Base-by-base conservation (phyloP, 108 stramenopile genomes). In the Discostella stelligeroides region DNA sequence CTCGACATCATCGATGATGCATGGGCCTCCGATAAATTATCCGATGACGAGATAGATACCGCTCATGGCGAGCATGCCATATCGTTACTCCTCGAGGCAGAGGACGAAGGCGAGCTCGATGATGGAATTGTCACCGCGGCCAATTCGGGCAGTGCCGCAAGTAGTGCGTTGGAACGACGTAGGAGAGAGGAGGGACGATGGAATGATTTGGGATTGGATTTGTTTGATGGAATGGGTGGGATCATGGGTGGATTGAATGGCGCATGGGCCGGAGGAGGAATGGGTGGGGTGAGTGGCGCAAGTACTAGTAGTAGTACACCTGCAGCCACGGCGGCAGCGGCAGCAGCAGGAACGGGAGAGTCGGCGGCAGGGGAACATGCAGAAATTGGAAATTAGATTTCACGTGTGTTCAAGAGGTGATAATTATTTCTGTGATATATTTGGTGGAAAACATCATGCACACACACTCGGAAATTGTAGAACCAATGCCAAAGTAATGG, bases 181-280 rank as follows among this genome's bases (percentile, higher is more conserved):
- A 74, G 92, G 57, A 72, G 80, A 71, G 72, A 84, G 80, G 89
- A 88, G 53, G 92, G 89, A 58, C 73, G 93, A 29, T 91, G 90
- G 93, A 84, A 81, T 70, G 93, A 95, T 85, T 74, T 95, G 71
- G 90, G 88, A 18, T 58, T 95, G 50, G 93, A 95, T 77, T 71
- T 87, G 40, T 75, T 95, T 61, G 89, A 90, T 76, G 60, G 48
- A 61, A 34, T 3, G 2, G 68, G 70, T n/a, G n/a, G n/a, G n/a
- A n/a, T n/a, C n/a, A n/a, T n/a, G n/a, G n/a, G n/a, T n/a, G n/a
- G n/a, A 7, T 28, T 14, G 30, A 3, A 1, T 15, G 37, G 5
- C 12, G 30, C 13, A 7, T 13, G 55, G 2, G 55, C 25, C 0
- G 34, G 34, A 13, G 55, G 14, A n/a, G 55, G 55, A 11, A 27